Evolutionary conservation across 192 early-diverging fungal species (phyloP).

Genomic region (Coemansia sp.): DNA sequence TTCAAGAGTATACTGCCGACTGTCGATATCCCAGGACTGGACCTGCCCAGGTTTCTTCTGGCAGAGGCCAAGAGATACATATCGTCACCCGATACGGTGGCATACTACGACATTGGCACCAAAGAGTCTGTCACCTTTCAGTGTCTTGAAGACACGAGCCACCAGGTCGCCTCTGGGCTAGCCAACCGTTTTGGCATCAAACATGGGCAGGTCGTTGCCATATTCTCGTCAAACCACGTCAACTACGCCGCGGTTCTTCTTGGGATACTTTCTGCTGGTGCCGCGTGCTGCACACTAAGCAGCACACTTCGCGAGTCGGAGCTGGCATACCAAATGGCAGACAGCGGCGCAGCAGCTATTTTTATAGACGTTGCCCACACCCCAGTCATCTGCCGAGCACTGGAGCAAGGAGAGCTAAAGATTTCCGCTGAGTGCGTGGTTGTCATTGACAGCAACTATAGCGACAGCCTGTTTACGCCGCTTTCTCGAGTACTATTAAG

Average conservation of each 20-base stretch:
- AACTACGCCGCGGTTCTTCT: constrained; percentile 28
- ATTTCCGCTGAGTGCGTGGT: constrained; percentile 10
- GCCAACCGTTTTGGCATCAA: constrained; percentile 9
- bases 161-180: constrained; percentile 25
- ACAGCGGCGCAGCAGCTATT: constrained; percentile 56
- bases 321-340: constrained; percentile 67
- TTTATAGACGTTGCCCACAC: constrained; percentile 57
- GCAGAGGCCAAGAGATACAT: constrained; percentile 9
- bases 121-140: constrained; percentile 10
- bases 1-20: constrained; percentile 34
- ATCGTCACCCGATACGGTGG: constrained; percentile 7
- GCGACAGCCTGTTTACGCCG: constrained; percentile 37
- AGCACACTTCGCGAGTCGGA: constrained; percentile 59
- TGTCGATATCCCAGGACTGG: constrained; percentile 22
- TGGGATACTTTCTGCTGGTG: constrained; percentile 28
- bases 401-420: constrained; percentile 2
- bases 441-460: constrained; percentile 55
- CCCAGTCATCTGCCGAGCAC: constrained; percentile 12
- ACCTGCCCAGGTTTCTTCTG: constrained; percentile 24
- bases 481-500: constrained; percentile 7
- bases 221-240: constrained; percentile 35
- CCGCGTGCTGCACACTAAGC: constrained; percentile 32
- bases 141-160: constrained; percentile 8
- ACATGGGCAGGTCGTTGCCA: constrained; percentile 17
- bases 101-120: constrained; percentile 26